Percentiles rank a stretch among this genome's conserved stretches.
phyloP scores from a whole-genome alignment of 2,329 filamentous ascomycete species.

The Clarireedia homoeocarpa region DNA sequence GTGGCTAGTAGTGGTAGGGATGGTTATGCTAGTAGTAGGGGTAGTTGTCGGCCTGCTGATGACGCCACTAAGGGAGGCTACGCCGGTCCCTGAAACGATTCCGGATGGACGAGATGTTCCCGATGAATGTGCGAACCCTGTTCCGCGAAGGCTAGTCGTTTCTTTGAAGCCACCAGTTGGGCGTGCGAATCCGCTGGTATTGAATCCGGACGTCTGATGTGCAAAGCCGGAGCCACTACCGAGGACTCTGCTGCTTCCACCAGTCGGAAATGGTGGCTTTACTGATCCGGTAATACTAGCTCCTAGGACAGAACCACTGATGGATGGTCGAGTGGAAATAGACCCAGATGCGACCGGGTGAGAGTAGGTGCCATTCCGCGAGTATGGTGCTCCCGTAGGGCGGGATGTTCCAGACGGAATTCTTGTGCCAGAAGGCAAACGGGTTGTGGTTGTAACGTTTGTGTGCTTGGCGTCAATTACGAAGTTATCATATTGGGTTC shows the following conservation, averaged over 20 bases:
- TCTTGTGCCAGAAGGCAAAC: slow-evolving; percentile 3
- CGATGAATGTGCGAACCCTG: neutral
- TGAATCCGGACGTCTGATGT: too few relatives aligned
- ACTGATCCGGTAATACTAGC: neutral
- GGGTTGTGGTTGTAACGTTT: neutral
- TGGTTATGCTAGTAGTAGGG: neutral
- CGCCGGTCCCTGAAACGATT: neutral
- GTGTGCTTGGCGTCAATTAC: slow-evolving; percentile 1
- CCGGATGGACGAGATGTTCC: neutral
- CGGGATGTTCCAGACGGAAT: neutral
- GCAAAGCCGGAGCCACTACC: neutral
- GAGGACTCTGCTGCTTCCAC: neutral
- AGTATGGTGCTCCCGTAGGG: neutral
- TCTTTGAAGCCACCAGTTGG: neutral
- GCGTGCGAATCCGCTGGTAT: neutral
- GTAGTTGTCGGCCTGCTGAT: neutral
- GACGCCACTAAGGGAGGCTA: neutral
- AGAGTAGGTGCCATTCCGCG: slow-evolving; percentile 2
- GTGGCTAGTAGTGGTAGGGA: too few relatives aligned
- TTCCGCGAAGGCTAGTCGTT: neutral
- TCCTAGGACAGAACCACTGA: neutral
- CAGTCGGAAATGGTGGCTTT: neutral
- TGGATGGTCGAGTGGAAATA: neutral
- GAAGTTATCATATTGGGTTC: slow-evolving; percentile 3
- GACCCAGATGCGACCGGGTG: neutral